A percentile compares a stretch with the other conserved stretches of the same genome.
These are phyloP conservation scores for Elsinoe fawcettii DNA, from an alignment of 2,329 filamentous ascomycete genomes.

Conservation along the genomic window DNA sequence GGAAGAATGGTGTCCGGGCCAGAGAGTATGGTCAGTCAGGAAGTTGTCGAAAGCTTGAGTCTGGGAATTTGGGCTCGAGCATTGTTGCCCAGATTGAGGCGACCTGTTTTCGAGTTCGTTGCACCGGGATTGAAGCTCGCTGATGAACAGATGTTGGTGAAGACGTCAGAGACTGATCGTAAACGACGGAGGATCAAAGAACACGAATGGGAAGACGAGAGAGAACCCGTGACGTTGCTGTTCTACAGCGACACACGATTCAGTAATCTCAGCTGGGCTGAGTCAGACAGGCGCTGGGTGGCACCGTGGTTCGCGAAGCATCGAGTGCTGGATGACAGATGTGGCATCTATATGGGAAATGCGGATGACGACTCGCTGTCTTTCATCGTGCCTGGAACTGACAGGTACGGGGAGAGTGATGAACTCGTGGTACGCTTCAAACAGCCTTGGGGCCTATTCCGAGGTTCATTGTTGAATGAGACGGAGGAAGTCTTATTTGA, in stretches of 20 bases:
- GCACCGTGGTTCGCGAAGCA: conserved; percentile 1
- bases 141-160: background rate
- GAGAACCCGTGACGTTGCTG: background rate
- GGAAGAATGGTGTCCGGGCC: background rate
- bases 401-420: background rate
- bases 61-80: background rate
- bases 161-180: background rate
- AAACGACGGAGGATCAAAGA: background rate
- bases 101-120: conserved; percentile 7
- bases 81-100: background rate
- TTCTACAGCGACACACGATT: conserved; percentile 1
- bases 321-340: conserved; percentile 10
- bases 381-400: background rate
- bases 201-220: background rate
- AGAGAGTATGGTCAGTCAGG: background rate
- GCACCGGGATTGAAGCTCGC: conserved; percentile 3
- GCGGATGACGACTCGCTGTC: background rate
- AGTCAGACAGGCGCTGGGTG: background rate
- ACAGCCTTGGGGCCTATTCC: background rate
- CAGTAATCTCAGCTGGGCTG: conserved; percentile 1
- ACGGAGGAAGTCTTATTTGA: background rate
- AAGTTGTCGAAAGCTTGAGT: background rate
- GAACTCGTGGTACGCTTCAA: background rate
- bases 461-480: background rate
- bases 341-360: conserved; percentile 12